phyloP scores from a whole-genome alignment of 169 alveolate genomes.

The Eimeria falciformis region DNA sequence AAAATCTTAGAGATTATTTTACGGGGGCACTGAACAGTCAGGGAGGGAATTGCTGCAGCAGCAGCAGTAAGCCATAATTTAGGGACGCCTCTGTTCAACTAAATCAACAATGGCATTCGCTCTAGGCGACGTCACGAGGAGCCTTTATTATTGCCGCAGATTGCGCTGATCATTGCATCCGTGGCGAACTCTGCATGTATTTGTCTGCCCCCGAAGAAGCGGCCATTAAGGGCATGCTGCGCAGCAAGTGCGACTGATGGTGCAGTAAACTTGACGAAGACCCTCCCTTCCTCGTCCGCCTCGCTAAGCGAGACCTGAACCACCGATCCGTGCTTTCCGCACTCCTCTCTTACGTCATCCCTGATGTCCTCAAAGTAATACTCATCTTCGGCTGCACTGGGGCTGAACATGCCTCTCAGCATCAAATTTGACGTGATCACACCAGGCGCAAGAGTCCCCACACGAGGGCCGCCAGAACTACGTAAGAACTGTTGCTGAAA shows the following conservation, averaged over 20 bases:
- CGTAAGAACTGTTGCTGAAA: conserved; percentile 55
- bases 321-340: conserved; percentile 90
- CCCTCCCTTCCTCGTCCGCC: conserved; percentile 73
- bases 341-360: conserved; percentile 93
- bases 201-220: conserved; percentile 76
- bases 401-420: conserved; percentile 56
- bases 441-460: conserved; percentile 32
- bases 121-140: too few species aligned
- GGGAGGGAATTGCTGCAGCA: too few species aligned
- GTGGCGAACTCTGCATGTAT: conserved; percentile 73
- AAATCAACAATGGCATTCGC: too few species aligned
- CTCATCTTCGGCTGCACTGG: conserved; percentile 64
- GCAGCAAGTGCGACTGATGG: conserved; percentile 68
- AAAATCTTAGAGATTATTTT: too few species aligned
- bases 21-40: too few species aligned
- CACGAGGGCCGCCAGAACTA: conserved; percentile 3
- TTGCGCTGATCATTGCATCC: conserved; percentile 71
- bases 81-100: too few species aligned
- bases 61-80: too few species aligned
- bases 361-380: conserved; percentile 85
- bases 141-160: conserved; percentile 39
- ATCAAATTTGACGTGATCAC: conserved; percentile 14
- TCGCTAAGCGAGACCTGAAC: conserved; percentile 85
- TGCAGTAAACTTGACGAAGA: conserved; percentile 65
- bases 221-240: conserved; percentile 76